Percentiles rank a stretch among this genome's conserved stretches.
These are phyloP conservation scores for Globisporangium okanoganense DNA, from an alignment of 352 stramenopile genomes.

Conservation along the genomic window DNA sequence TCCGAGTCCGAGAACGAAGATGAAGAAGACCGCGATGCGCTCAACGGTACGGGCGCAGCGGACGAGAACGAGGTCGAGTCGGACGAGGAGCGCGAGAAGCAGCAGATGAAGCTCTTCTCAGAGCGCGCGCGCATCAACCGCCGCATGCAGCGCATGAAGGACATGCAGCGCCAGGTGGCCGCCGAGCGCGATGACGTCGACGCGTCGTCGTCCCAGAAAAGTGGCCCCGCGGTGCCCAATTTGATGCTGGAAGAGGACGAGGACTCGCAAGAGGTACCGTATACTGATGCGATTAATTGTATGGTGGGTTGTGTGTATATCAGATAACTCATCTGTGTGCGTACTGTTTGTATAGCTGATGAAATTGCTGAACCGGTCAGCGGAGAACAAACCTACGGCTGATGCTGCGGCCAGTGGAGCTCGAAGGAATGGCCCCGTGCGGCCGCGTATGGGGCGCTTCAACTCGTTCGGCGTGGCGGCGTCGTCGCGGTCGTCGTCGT, in stretches of 20 bases:
- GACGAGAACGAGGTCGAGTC: constrained; percentile 60
- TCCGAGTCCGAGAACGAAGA: constrained; percentile 74
- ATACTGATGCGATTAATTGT: too few species aligned
- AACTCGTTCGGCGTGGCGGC: constrained; percentile 54
- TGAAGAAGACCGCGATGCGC: constrained; percentile 28
- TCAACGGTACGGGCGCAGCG: constrained; percentile 17
- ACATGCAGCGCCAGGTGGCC: constrained; percentile 61
- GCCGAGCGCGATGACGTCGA: constrained; percentile 37
- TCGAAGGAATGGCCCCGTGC: constrained; percentile 7
- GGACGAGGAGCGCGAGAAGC: constrained; percentile 74
- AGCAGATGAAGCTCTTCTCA: constrained; percentile 86
- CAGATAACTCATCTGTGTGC: background rate
- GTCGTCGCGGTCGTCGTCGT: constrained; percentile 41
- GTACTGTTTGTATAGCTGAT: constrained; percentile 29
- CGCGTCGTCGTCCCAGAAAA: constrained; percentile 19
- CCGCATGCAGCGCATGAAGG: constrained; percentile 84
- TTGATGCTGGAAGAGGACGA: constrained; percentile 74
- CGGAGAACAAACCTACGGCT: background rate
- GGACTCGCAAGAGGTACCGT: constrained; percentile 66
- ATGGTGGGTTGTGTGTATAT: background rate
- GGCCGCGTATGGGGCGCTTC: constrained; percentile 43
- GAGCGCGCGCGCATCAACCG: constrained; percentile 79
- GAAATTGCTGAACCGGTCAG: constrained; percentile 45
- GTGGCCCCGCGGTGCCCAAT: constrained; percentile 32
- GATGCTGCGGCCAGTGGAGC: background rate